Evolutionary conservation across 1,139 yeast species (phyloP), one percentile per base, ranked within the genome.

Genomic region (Hemisphaericaspora xylanilytica): DNA sequence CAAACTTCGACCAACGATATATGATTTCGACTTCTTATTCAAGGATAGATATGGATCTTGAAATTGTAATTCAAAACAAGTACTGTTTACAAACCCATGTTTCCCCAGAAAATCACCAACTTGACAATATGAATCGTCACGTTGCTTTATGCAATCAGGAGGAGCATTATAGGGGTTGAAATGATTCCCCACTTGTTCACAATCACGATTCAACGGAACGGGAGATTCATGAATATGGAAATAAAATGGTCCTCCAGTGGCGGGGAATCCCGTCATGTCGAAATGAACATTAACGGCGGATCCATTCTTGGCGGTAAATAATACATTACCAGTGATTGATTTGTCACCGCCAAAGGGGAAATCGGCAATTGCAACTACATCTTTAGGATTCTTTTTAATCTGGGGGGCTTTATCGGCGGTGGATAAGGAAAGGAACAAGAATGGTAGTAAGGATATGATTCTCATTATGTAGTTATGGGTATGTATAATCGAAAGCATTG

Each of bases 91-190:
- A 58, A 65, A 65, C 3, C 85, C 85, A 55, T 79, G 82, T 52
- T 79, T 80, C 24, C 85, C 85, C 33, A 81, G 73, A 47, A 80
- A 72, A 52, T 80, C 84, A 33, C 85, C 85, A 22, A 78, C 70
- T 56, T 75, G 77, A 55, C 84, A 78, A 35, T 59, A 63, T 8
- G 79, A 61, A 55, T 80, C 81, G 48, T 69, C 66, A 15, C 65
- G 66, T 43, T 70, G 69, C 11, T 50, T 48, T 33, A 66, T 70
- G 55, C 82, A 78, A 35, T 64, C 63, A 3, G 63, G 53, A 13
- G 69, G 55, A 2, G 78, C 80, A 34, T 60, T 50, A 51, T 65
- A 78, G 10, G 84, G 84, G 50, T 78, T 76, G 43, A 79, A 75
- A 46, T 74, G 80, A 26, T 50, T 59, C 3, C 79, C 81, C 32